These are phyloP conservation scores for Noccaea caerulescens DNA, from an alignment of 345 rosid genomes.

Conservation along the genomic window DNA sequence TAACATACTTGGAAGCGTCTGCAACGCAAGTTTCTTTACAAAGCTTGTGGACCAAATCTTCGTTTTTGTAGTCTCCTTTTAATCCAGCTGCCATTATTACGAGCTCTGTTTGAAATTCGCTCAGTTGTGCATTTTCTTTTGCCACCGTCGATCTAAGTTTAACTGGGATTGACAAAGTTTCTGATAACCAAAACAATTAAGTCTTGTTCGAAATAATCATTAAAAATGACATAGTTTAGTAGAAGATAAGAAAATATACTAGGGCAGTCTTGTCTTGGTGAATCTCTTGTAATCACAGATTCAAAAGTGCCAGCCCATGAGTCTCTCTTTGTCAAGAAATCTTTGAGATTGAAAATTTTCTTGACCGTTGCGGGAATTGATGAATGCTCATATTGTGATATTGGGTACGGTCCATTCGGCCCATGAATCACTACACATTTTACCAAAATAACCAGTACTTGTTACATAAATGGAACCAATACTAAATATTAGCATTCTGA, in stretches of 20 bases:
- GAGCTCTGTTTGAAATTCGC: constrained; percentile 72
- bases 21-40: constrained; percentile 63
- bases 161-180: constrained; percentile 51
- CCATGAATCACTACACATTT: constrained; percentile 53
- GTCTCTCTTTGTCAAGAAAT: constrained; percentile 58
- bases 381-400: constrained; percentile 62
- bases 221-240: background rate
- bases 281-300: constrained; percentile 44
- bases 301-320: constrained; percentile 70
- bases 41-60: constrained; percentile 55
- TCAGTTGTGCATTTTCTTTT: constrained; percentile 53
- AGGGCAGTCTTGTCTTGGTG: constrained; percentile 59
- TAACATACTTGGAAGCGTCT: constrained; percentile 57
- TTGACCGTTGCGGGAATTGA: constrained; percentile 63
- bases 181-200: constrained; percentile 32
- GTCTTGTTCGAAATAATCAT: background rate
- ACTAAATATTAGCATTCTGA: too few relatives aligned
- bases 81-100: constrained; percentile 66
- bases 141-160: constrained; percentile 49
- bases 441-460: background rate
- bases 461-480: too few relatives aligned
- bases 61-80: constrained; percentile 61
- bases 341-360: constrained; percentile 55
- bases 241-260: constrained; percentile 21
- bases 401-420: constrained; percentile 53